A percentile compares a stretch with the other conserved stretches of the same genome.
Conservation (phyloP, 192 early-diverging fungal genomes). For the Coemansia nantahalensis region DNA sequence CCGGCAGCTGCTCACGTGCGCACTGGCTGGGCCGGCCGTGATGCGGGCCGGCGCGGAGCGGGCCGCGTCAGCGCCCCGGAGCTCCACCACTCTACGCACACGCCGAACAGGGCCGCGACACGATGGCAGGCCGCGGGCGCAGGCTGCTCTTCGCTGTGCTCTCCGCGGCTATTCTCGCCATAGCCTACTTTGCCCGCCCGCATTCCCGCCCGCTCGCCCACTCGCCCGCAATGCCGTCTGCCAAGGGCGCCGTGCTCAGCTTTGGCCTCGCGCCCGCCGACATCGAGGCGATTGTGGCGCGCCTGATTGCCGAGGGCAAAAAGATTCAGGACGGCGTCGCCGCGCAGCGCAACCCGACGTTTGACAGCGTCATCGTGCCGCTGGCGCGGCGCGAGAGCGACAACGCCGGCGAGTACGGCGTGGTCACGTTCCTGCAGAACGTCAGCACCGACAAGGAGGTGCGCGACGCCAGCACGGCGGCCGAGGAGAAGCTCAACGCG, state of each 20-base stretch:
- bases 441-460: slow-evolving; percentile 58
- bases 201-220: neutral
- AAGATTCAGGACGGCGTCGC: slow-evolving; percentile 39
- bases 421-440: slow-evolving; percentile 48
- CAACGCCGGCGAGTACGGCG: slow-evolving; percentile 21
- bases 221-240: neutral
- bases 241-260: slow-evolving; percentile 45
- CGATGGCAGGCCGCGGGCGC: no score
- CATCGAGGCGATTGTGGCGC: slow-evolving; percentile 19
- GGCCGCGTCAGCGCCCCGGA: no score
- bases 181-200: neutral
- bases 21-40: no score
- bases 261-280: slow-evolving; percentile 35
- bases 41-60: no score
- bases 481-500: slow-evolving; percentile 58
- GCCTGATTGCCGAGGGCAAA: slow-evolving; percentile 35
- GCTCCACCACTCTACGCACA: no score
- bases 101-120: no score
- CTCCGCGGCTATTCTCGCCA: neutral
- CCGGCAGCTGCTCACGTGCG: no score
- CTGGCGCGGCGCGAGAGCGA: slow-evolving; percentile 44
- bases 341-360: slow-evolving; percentile 42
- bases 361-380: slow-evolving; percentile 47
- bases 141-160: no score
- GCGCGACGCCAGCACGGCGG: slow-evolving; percentile 65